Conservation (phyloP, 176 grass and related monocot genomes). For the Ampelocalamus luodianensis region DNA sequence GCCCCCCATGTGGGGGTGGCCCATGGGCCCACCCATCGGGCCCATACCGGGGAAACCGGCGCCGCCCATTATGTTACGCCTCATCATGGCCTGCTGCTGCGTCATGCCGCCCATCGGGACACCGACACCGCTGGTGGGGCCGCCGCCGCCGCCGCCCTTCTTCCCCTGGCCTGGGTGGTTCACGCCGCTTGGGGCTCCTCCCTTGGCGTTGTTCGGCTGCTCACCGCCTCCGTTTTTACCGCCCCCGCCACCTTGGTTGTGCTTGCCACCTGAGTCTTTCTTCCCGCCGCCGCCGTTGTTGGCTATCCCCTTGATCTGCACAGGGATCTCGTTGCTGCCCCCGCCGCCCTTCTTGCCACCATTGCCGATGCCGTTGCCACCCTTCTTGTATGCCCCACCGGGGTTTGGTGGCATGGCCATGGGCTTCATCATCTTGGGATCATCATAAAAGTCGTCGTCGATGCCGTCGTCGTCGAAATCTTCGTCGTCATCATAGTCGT, state of each 20-base stretch:
- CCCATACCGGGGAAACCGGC: conserved; percentile 56
- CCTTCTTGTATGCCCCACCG: conserved; percentile 36
- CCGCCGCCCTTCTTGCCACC: conserved; percentile 39
- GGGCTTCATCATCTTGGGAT: conserved; percentile 70
- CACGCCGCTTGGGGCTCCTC: conserved; percentile 35
- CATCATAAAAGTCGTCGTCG: conserved; percentile 60
- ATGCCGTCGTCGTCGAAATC: conserved; percentile 51
- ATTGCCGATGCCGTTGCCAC: neutral
- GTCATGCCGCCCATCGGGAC: conserved; percentile 18
- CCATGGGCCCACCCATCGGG: conserved; percentile 56
- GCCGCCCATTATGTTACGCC: conserved; percentile 50
- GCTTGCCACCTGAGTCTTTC: conserved; percentile 62
- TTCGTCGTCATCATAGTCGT: conserved; percentile 61
- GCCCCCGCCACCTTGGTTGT: conserved; percentile 44
- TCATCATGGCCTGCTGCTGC: conserved; percentile 42
- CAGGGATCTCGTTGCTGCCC: conserved; percentile 44
- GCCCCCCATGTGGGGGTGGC: conserved; percentile 51
- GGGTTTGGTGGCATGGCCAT: conserved; percentile 21
- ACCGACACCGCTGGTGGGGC: neutral
- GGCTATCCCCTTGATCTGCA: conserved; percentile 53
- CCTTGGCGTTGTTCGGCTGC: conserved; percentile 57
- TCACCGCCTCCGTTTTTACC: conserved; percentile 40
- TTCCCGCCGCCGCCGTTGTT: conserved; percentile 34
- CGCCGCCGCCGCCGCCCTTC: conserved; percentile 2
- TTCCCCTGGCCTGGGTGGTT: conserved; percentile 36